These are phyloP conservation scores for Gynandropsis gynandra DNA, from an alignment of 345 rosid genomes.

Conservation along the genomic window DNA sequence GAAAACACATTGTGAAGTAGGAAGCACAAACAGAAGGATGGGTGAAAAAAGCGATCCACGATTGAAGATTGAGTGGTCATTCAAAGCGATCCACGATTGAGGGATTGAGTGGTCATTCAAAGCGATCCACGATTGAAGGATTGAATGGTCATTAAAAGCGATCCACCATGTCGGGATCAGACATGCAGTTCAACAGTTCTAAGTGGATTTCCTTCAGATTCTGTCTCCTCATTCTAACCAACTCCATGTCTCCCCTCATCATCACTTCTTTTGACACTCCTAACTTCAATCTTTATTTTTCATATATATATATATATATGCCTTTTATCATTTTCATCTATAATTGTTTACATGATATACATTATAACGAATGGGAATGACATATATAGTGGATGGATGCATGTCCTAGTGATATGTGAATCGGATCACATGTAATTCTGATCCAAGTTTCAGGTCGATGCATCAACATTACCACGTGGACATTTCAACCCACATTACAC, in stretches of 20 bases:
- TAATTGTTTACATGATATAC: too few species aligned
- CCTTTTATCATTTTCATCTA: too few species aligned
- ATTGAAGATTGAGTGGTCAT: too few species aligned
- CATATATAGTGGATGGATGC: slow-evolving; percentile 7
- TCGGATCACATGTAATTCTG: slow-evolving; percentile 21
- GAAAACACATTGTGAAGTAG: too few species aligned
- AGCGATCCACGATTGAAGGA: slow-evolving; percentile 20
- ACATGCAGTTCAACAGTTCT: slow-evolving; percentile 23
- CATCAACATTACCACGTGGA: background rate
- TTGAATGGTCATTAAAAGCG: slow-evolving; percentile 22
- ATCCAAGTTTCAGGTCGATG: slow-evolving; percentile 13
- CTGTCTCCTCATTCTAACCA: slow-evolving; percentile 13
- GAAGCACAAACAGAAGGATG: too few species aligned
- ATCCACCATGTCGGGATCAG: slow-evolving; percentile 22
- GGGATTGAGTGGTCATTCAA: slow-evolving; percentile 6
- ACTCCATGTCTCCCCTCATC: slow-evolving; percentile 17
- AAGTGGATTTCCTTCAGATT: background rate
- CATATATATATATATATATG: too few species aligned
- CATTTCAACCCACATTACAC: background rate
- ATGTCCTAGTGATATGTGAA: slow-evolving; percentile 21
- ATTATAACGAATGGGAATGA: too few species aligned
- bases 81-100: too few species aligned
- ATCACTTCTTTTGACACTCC: slow-evolving; percentile 21
- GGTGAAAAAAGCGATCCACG: too few species aligned
- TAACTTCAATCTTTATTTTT: too few species aligned